phyloP scores from a whole-genome alignment of 768 basidiomycete species.

The Amanita molliuscula region DNA sequence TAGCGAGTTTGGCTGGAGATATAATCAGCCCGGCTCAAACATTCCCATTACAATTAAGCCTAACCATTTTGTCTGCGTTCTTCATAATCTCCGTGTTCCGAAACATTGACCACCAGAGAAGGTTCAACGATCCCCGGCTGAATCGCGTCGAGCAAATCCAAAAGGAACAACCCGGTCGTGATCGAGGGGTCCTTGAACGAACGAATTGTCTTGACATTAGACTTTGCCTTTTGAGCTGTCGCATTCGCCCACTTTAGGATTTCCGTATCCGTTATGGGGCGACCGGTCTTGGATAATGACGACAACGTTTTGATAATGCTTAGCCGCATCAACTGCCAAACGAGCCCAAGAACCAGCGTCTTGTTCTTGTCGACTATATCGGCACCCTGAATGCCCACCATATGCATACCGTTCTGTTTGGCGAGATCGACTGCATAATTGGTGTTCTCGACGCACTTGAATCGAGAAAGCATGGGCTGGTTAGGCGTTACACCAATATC shows the following conservation, averaged over 20 bases:
- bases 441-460: slow-evolving; percentile 98
- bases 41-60: slow-evolving; percentile 10
- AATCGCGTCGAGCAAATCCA: slow-evolving; percentile 85
- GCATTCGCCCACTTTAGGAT: slow-evolving; percentile 96
- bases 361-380: slow-evolving; percentile 93
- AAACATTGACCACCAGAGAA: slow-evolving; percentile 55
- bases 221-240: slow-evolving; percentile 66
- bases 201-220: slow-evolving; percentile 52
- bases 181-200: slow-evolving; percentile 93
- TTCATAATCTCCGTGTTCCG: slow-evolving; percentile 61
- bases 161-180: slow-evolving; percentile 85
- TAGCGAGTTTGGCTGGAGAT: slow-evolving; percentile 80
- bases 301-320: slow-evolving; percentile 88
- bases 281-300: slow-evolving; percentile 54
- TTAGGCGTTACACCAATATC: slow-evolving; percentile 78
- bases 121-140: slow-evolving; percentile 95
- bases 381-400: slow-evolving; percentile 96
- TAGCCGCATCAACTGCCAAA: slow-evolving; percentile 98
- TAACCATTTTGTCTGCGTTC: slow-evolving; percentile 87
- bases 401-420: slow-evolving; percentile 85
- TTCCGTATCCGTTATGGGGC: slow-evolving; percentile 83
- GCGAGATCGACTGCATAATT: slow-evolving; percentile 94
- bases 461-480: slow-evolving; percentile 79
- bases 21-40: neutral
- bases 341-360: slow-evolving; percentile 90